Conservation (phyloP, 2,329 filamentous ascomycete species). For the Talaromyces sp. region DNA sequence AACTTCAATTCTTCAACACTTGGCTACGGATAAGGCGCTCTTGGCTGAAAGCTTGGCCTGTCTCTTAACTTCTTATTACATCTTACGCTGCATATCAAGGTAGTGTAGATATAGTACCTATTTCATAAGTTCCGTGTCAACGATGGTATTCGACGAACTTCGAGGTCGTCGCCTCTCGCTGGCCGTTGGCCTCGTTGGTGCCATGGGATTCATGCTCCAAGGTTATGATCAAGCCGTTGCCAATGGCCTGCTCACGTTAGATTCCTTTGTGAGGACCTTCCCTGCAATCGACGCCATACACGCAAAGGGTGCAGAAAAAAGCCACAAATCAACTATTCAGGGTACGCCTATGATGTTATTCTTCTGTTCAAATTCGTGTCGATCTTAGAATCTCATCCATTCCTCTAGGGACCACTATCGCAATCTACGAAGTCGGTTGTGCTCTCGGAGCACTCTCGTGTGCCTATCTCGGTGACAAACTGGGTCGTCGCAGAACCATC, state of each 20-base stretch:
- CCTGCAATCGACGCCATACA: slow-evolving; percentile 49
- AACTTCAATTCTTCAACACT: not conserved
- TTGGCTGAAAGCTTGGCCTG: slow-evolving; percentile 11
- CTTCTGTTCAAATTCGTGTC: not conserved
- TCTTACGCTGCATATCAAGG: no score
- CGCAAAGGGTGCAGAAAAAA: slow-evolving; percentile 19
- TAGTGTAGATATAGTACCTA: no score
- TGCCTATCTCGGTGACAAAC: slow-evolving; percentile 37
- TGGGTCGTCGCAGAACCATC: slow-evolving; percentile 41
- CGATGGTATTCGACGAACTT: not conserved
- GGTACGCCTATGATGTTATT: slow-evolving; percentile 19
- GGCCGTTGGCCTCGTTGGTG: slow-evolving; percentile 15
- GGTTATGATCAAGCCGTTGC: slow-evolving; percentile 21
- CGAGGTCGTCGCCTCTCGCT: slow-evolving; percentile 9
- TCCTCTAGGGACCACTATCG: slow-evolving; percentile 20
- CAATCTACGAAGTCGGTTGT: slow-evolving; percentile 25
- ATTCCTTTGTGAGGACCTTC: slow-evolving; percentile 54
- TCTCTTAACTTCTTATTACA: not conserved
- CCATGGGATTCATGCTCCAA: slow-evolving; percentile 19
- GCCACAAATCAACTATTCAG: slow-evolving; percentile 28
- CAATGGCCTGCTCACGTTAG: slow-evolving; percentile 62
- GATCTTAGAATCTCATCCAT: slow-evolving; percentile 22
- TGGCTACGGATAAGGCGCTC: slow-evolving; percentile 1
- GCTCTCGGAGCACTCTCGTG: slow-evolving; percentile 39
- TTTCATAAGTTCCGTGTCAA: not conserved